A percentile compares a stretch with the other conserved stretches of the same genome.
Evolutionary conservation across 2,329 filamentous ascomycete species (phyloP).

Genomic region (Colletotrichum gloeosporioides): DNA sequence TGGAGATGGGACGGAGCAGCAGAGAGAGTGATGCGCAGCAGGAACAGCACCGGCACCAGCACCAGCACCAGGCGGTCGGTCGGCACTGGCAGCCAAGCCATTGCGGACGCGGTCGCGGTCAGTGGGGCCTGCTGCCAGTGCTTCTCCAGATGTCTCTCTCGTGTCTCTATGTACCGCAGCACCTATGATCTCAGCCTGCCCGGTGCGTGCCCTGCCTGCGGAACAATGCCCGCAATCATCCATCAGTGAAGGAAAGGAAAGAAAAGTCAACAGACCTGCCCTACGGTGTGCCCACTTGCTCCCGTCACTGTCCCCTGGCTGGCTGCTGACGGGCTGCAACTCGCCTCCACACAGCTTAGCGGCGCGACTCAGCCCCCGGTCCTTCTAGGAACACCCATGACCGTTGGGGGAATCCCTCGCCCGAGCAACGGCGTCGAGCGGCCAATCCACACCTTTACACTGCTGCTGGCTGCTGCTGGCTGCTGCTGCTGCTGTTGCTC

Average conservation of each 20-base stretch:
- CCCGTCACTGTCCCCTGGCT: neutral
- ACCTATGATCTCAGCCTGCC: neutral
- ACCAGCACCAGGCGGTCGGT: neutral
- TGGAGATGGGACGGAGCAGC: constrained; percentile 14
- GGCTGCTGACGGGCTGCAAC: constrained; percentile 15
- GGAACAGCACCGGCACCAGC: neutral
- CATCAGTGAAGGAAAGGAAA: neutral
- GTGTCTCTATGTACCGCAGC: neutral
- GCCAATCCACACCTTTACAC: neutral
- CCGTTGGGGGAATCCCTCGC: constrained; percentile 2
- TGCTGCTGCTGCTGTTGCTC: neutral
- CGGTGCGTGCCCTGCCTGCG: neutral
- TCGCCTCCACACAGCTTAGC: constrained; percentile 10
- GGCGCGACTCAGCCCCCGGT: constrained; percentile 20
- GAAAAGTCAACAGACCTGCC: neutral
- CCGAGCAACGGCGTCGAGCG: constrained; percentile 17
- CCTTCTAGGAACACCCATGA: constrained; percentile 14
- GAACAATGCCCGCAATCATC: neutral
- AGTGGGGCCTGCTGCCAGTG: neutral
- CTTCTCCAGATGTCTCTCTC: neutral
- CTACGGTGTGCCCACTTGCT: neutral
- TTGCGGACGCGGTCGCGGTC: neutral
- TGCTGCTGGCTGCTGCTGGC: neutral
- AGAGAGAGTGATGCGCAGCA: constrained; percentile 1
- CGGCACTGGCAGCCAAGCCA: neutral